Base-by-base conservation (phyloP, 2,329 filamentous ascomycete species). In the Achaetomium macrosporum region DNA sequence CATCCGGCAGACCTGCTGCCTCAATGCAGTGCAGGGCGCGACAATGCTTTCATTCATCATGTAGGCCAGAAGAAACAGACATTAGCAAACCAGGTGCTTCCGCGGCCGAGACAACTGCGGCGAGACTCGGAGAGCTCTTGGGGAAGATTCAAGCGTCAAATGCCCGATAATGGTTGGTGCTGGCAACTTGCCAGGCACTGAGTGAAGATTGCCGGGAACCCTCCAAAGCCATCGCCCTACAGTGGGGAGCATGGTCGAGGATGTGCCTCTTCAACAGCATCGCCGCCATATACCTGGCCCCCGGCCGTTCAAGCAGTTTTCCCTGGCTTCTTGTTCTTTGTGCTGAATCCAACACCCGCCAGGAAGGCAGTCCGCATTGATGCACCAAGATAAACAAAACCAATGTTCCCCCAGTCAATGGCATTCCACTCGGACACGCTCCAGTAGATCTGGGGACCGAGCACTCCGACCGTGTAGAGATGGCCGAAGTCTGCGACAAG, bases 401-500 rank as follows among this genome's bases (percentile, higher is more conserved):
- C 78, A 15, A 88, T 76, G 63, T 87, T 88, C 1, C 84, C 85
- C 74, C 77, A 80, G 58, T 83, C 82, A 56, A 86, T 85, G 12
- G 75, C 74, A 66, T 86, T 88, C 85, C 85, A 89, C 10, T 68
- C 66, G 58, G 68, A 62, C 29, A 79, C 72, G 58, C 81, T 73
- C 75, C 81, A 87, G 68, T 86, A 89, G n/a, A 88, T 72, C 9
- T 71, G 69, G 12, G 65, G 59, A 0, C 87, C 87, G 30, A 86
- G 71, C 29, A 71, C 72, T 35, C 73, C 70, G 54, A 90, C 76
- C 35, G 82, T 82, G 68, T 83, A 87, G 51, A 91, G 70, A 67
- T 91, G 88, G 3, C 87, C 88, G 33, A 90, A 66, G 67, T 92
- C 88, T n/a, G 85, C 88, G 15, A 91, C 66, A 31, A 91, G 75